These are phyloP conservation scores for Phytopythium sindhum DNA, from an alignment of 352 stramenopile species.

Conservation along the genomic window DNA sequence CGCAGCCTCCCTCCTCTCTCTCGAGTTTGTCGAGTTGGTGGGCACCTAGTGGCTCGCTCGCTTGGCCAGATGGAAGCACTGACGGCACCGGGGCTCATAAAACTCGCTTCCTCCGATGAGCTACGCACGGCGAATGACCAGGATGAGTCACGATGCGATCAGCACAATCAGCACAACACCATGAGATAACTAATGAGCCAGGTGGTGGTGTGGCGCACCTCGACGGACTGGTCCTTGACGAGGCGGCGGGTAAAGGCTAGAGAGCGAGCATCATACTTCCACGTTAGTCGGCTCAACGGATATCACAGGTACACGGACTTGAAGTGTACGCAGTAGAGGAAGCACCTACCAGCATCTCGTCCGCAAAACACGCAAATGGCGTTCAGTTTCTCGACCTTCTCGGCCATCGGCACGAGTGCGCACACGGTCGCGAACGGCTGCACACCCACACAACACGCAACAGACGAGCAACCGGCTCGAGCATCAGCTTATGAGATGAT, in stretches of 20 bases:
- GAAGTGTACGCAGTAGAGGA: background rate
- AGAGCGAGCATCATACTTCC: background rate
- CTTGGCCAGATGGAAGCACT: slow-evolving; percentile 50
- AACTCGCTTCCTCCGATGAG: slow-evolving; percentile 75
- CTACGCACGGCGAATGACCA: slow-evolving; percentile 19
- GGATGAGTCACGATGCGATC: background rate
- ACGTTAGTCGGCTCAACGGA: background rate
- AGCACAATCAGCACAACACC: background rate
- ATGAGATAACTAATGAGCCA: background rate
- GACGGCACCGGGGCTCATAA: slow-evolving; percentile 76
- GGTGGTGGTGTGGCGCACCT: slow-evolving; percentile 31
- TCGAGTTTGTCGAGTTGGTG: background rate
- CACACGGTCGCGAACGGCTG: slow-evolving; percentile 73
- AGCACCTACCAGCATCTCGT: slow-evolving; percentile 47
- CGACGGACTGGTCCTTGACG: slow-evolving; percentile 59
- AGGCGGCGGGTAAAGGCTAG: slow-evolving; percentile 73
- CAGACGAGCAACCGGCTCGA: background rate
- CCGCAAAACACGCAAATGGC: slow-evolving; percentile 81
- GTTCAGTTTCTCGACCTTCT: slow-evolving; percentile 83
- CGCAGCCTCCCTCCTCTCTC: background rate
- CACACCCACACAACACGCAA: slow-evolving; percentile 5
- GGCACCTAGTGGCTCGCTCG: background rate
- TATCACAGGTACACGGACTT: background rate
- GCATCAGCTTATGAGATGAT: background rate
- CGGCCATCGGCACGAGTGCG: slow-evolving; percentile 65